These are phyloP conservation scores for Corylus americana DNA, from an alignment of 306 rosid species.

Conservation along the genomic window DNA sequence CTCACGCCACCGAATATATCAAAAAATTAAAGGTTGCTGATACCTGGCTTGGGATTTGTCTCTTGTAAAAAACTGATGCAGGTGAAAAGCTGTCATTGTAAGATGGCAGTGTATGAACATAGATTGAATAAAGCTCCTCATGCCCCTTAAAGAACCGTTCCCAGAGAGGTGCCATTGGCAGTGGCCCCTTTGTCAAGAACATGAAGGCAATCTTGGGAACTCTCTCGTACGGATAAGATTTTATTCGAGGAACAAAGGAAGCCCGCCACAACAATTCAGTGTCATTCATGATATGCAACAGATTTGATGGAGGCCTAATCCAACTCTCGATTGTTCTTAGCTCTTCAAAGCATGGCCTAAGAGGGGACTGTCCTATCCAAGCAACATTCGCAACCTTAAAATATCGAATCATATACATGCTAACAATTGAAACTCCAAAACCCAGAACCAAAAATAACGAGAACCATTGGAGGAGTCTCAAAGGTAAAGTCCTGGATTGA, in stretches of 20 bases:
- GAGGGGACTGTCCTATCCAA: slow-evolving; percentile 40
- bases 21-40: slow-evolving; percentile 9
- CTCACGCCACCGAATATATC: slow-evolving; percentile 13
- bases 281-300: slow-evolving; percentile 79
- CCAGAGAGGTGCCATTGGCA: slow-evolving; percentile 96
- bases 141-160: slow-evolving; percentile 80
- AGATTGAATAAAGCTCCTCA: slow-evolving; percentile 63
- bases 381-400: slow-evolving; percentile 56
- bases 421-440: slow-evolving; percentile 67
- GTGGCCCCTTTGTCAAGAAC: slow-evolving; percentile 95
- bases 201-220: slow-evolving; percentile 92
- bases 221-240: slow-evolving; percentile 72
- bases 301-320: slow-evolving; percentile 65
- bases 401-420: slow-evolving; percentile 70
- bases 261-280: slow-evolving; percentile 84
- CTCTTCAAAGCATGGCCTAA: slow-evolving; percentile 59
- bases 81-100: slow-evolving; percentile 52
- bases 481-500: slow-evolving; percentile 65
- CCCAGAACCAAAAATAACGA: slow-evolving; percentile 67
- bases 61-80: slow-evolving; percentile 71
- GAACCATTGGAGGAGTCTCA: slow-evolving; percentile 70
- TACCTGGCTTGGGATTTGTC: slow-evolving; percentile 98
- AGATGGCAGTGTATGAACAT: slow-evolving; percentile 81
- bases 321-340: slow-evolving; percentile 57
- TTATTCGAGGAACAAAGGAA: slow-evolving; percentile 58